Evolutionary conservation across 108 stramenopile genomes (phyloP).

Genomic region (Epipyxis sp.): DNA sequence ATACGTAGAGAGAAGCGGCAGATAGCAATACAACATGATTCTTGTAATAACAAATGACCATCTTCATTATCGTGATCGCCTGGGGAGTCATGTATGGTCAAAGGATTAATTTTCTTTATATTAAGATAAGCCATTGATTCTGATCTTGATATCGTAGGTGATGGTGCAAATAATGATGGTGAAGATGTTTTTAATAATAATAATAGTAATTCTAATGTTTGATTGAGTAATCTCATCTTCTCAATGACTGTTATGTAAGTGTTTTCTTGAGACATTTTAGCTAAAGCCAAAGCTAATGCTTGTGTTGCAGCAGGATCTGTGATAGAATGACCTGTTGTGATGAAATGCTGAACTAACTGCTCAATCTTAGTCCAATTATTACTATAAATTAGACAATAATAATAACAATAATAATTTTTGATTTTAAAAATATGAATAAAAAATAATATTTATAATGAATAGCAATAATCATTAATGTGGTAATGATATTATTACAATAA

Average conservation of each 20-base stretch:
- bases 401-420: no score
- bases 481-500: no score
- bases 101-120: no score
- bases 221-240: not conserved
- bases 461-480: no score
- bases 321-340: not conserved
- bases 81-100: no score
- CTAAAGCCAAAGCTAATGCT: slow-evolving; percentile 21
- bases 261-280: slow-evolving; percentile 18
- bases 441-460: slow-evolving; percentile 12
- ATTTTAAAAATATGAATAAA: no score
- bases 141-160: no score
- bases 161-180: no score
- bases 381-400: no score
- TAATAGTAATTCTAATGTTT: not conserved
- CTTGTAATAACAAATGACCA: slow-evolving; percentile 14
- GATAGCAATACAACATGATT: slow-evolving; percentile 24
- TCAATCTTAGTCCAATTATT: not conserved
- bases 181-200: no score
- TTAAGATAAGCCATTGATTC: no score
- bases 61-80: not conserved
- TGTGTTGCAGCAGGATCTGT: not conserved
- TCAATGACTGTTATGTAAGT: slow-evolving; percentile 5
- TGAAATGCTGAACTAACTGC: not conserved
- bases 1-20: slow-evolving; percentile 16